Evolutionary conservation across 495 filamentous ascomycete species (phyloP).

Genomic region (Corynascus novoguineensis): DNA sequence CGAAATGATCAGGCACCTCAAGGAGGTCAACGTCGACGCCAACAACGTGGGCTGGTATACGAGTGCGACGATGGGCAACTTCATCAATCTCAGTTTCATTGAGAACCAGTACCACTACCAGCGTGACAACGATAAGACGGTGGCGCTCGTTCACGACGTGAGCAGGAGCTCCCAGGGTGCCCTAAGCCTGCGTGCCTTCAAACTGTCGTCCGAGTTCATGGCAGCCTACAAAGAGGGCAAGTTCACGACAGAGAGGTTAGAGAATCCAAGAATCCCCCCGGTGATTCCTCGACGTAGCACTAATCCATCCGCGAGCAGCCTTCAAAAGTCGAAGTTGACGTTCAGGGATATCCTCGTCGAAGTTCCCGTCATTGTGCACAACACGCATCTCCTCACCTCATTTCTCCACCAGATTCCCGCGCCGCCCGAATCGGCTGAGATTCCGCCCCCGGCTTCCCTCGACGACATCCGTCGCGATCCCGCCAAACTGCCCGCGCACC

Average conservation of each 20-base stretch:
- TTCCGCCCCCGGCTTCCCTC: slow-evolving; percentile 68
- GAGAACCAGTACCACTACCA: slow-evolving; percentile 98
- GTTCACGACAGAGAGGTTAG: slow-evolving; percentile 88
- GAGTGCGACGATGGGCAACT: slow-evolving; percentile 97
- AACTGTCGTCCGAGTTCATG: slow-evolving; percentile 84
- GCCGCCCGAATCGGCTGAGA: slow-evolving; percentile 52
- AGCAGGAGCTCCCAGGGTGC: slow-evolving; percentile 88
- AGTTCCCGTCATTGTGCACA: slow-evolving; percentile 87
- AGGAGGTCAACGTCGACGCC: slow-evolving; percentile 97
- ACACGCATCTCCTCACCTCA: slow-evolving; percentile 92
- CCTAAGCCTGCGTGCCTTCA: slow-evolving; percentile 84
- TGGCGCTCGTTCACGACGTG: slow-evolving; percentile 93
- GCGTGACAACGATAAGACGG: slow-evolving; percentile 87
- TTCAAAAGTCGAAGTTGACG: slow-evolving; percentile 85
- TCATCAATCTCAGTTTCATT: slow-evolving; percentile 87
- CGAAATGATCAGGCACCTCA: slow-evolving; percentile 94
- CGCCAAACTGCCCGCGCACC: slow-evolving; percentile 61
- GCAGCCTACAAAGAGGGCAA: slow-evolving; percentile 90
- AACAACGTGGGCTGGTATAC: slow-evolving; percentile 99
- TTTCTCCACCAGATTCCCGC: slow-evolving; percentile 80
- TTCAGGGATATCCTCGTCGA: slow-evolving; percentile 94
- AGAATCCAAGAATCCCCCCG: slow-evolving; percentile 20
- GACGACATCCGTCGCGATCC: slow-evolving; percentile 58
- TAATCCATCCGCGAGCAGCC: slow-evolving; percentile 45
- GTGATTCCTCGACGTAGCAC: neutral